These are phyloP conservation scores for Aspergillus piperis DNA, from an alignment of 2,329 filamentous ascomycete species.

Conservation along the genomic window DNA sequence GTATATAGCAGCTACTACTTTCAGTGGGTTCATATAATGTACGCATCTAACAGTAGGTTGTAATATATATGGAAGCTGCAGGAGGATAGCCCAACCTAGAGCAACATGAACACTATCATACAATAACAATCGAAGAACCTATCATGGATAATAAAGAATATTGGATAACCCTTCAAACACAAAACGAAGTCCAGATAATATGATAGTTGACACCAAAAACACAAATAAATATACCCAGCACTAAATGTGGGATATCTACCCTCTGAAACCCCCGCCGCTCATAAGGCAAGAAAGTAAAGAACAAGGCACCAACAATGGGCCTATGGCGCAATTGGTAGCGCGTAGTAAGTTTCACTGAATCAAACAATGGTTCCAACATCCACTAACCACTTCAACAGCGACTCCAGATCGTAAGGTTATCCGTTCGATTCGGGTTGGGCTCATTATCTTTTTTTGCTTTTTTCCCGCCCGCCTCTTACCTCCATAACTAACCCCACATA, in stretches of 20 bases:
- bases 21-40: not conserved
- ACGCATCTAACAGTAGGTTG: not conserved
- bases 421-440: not conserved
- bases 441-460: not conserved
- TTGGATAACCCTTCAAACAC: too few species aligned
- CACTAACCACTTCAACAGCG: not conserved
- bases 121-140: too few species aligned
- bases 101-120: too few species aligned
- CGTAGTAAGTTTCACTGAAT: not conserved
- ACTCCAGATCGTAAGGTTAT: constrained; percentile 4
- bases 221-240: not conserved
- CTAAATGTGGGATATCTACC: not conserved
- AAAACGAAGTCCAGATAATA: too few species aligned
- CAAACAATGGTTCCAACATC: too few species aligned
- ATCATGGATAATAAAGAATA: too few species aligned
- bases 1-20: not conserved
- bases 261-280: too few species aligned
- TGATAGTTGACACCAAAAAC: too few species aligned
- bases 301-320: not conserved
- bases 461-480: not conserved
- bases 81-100: too few species aligned
- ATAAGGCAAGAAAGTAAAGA: too few species aligned
- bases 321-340: constrained; percentile 5
- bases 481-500: too few species aligned
- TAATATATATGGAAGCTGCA: too few species aligned